Base-by-base conservation (phyloP, 2,329 filamentous ascomycete species). In the Aspergillus clavatus region DNA sequence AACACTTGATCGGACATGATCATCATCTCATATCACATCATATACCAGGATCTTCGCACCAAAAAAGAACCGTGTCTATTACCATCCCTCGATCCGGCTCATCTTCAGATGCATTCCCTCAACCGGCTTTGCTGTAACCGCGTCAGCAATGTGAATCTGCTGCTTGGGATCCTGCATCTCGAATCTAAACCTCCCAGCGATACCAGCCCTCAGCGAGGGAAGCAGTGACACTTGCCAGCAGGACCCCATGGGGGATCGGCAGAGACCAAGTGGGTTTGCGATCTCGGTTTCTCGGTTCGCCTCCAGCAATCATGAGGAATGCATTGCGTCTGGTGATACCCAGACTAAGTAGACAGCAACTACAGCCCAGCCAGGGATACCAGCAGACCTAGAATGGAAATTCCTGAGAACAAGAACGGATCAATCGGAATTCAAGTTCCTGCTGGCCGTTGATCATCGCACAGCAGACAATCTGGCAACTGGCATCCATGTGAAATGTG, bases 101-200 rank as follows among this genome's bases (percentile, higher is more conserved):
- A 69, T 59, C 41, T 50, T 56, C 49, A 70, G 50, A 55, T 65
- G 57, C 61, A 70, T 66, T 14, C 68, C 68, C 39, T 67, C 64
- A 11, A 63, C 59, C 0, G 68, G 68, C 58, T 68, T 68, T 10
- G 62, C 68, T 5, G 68, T 69, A 18, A 69, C 60, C 23, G 63
- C 62, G 2, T 66, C 66, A 1, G 55, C 62, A 50, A 68, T 60
- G 52, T 65, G 55, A 39, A 66, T 55, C 37, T 63, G 57, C 52
- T 67, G 58, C 39, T 63, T 61, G 2, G 65, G 65, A 49, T 67
- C 56, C 48, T 67, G 59, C 61, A 70, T 57, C 48, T 61, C 60
- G 50, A 67, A 60, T 22, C 44, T 48, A 54, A 67, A 71, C 21
- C 59, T 43, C 0, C 62, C 62, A 12, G 70, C 62, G 21, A 70